Percentiles rank a stretch among this genome's conserved stretches.
These are phyloP conservation scores for Casuarina glauca DNA, from an alignment of 306 rosid species.

Conservation along the genomic window DNA sequence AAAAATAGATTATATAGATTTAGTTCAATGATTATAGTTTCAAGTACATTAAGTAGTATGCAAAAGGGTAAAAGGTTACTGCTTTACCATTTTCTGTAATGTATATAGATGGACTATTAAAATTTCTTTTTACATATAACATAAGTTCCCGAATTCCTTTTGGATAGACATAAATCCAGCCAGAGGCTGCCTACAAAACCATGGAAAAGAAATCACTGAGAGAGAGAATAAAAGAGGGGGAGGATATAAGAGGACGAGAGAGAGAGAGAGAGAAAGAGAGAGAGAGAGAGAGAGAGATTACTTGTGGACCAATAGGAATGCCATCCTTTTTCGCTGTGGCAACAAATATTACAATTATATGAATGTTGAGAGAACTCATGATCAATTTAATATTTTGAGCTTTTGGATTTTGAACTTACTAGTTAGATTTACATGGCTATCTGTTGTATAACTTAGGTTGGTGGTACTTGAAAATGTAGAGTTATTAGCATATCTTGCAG, in stretches of 20 bases:
- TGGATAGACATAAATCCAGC: conserved; percentile 53
- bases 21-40: too few species aligned
- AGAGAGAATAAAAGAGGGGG: neutral
- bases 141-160: conserved; percentile 42
- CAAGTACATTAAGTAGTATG: too few species aligned
- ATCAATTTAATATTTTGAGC: too few species aligned
- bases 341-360: neutral
- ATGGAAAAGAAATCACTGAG: too few species aligned
- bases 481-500: conserved; percentile 37
- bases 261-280: too few species aligned
- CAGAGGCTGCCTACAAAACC: conserved; percentile 45
- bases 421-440: conserved; percentile 27
- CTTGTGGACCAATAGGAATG: conserved; percentile 34
- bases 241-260: too few species aligned
- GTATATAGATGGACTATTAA: conserved; percentile 45
- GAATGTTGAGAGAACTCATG: too few species aligned
- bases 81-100: conserved; percentile 60
- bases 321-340: conserved; percentile 25
- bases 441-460: conserved; percentile 36
- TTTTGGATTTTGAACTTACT: conserved; percentile 26
- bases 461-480: conserved; percentile 11
- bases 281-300: neutral
- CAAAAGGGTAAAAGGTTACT: neutral
- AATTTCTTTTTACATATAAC: conserved; percentile 29
- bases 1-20: too few species aligned